Conservation (phyloP, 2,329 filamentous ascomycete species). For the Hirsutella minnesotensis region DNA sequence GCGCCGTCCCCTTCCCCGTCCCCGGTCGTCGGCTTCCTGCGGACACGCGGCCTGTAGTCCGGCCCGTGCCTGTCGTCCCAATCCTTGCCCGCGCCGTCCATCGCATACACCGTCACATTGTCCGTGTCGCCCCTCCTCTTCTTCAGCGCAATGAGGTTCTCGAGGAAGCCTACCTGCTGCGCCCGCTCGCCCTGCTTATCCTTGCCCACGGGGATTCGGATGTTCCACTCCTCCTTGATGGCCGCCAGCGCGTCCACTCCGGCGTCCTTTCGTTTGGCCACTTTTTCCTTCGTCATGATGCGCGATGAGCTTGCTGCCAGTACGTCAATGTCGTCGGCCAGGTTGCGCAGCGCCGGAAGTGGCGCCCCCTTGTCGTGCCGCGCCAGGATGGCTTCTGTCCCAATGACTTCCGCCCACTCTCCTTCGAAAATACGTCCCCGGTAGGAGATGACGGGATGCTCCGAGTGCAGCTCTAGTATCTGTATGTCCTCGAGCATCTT, state of each 20-base stretch:
- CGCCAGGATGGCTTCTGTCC: constrained; percentile 70
- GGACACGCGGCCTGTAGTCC: constrained; percentile 23
- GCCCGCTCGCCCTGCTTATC: constrained; percentile 35
- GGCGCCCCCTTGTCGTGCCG: constrained; percentile 20
- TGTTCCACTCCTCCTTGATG: constrained; percentile 30
- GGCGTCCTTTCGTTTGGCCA: constrained; percentile 35
- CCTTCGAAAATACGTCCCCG: constrained; percentile 68
- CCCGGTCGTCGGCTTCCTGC: constrained; percentile 7
- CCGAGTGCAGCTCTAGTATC: constrained; percentile 69
- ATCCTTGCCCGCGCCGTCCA: constrained; percentile 27
- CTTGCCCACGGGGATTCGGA: constrained; percentile 32
- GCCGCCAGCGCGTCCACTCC: constrained; percentile 22
- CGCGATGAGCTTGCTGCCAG: constrained; percentile 56
- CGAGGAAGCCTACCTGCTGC: constrained; percentile 46
- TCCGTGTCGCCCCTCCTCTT: constrained; percentile 52
- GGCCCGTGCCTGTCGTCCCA: constrained; percentile 29
- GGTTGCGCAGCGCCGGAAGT: constrained; percentile 31
- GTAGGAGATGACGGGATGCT: constrained; percentile 69
- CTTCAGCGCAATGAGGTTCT: constrained; percentile 55
- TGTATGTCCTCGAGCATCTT: constrained; percentile 43
- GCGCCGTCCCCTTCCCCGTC: constrained; percentile 10
- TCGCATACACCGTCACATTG: constrained; percentile 48
- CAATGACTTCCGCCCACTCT: constrained; percentile 70
- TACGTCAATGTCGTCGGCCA: constrained; percentile 48
- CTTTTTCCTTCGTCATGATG: constrained; percentile 40